Conservation (phyloP, 805 yeast species). For the Kluyveromyces lactis region DNA sequence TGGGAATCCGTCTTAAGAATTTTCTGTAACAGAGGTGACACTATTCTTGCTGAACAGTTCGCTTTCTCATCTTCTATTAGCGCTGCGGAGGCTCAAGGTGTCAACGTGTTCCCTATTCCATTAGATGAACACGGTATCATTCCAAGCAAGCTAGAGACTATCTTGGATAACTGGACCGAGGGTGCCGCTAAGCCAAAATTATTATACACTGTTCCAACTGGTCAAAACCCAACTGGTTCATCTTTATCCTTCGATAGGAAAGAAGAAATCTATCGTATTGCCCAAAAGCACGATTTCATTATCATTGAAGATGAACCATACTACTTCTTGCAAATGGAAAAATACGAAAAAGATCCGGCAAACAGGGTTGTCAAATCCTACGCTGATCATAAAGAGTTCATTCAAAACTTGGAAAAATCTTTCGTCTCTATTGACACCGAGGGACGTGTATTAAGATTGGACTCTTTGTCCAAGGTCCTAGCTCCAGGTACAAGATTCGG, state of each 20-base stretch:
- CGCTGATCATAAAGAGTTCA: slow-evolving; percentile 52
- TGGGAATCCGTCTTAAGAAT: slow-evolving; percentile 81
- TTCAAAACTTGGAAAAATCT: slow-evolving; percentile 62
- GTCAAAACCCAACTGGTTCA: slow-evolving; percentile 97
- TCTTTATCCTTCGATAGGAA: slow-evolving; percentile 74
- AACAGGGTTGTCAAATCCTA: slow-evolving; percentile 26
- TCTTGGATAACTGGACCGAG: slow-evolving; percentile 64
- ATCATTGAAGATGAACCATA: slow-evolving; percentile 96
- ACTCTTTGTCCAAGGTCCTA: slow-evolving; percentile 81
- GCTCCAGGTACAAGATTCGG: slow-evolving; percentile 91
- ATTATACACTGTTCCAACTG: slow-evolving; percentile 87
- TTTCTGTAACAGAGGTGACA: slow-evolving; percentile 69
- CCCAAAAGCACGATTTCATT: slow-evolving; percentile 77
- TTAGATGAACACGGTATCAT: slow-evolving; percentile 74
- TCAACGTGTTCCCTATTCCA: slow-evolving; percentile 60
- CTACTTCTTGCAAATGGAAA: slow-evolving; percentile 90
- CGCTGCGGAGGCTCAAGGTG: slow-evolving; percentile 66
- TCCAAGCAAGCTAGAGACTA: slow-evolving; percentile 56
- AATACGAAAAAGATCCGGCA: slow-evolving; percentile 43
- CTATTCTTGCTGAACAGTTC: slow-evolving; percentile 74
- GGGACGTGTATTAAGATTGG: slow-evolving; percentile 85
- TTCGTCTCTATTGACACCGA: slow-evolving; percentile 70
- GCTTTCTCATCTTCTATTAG: slow-evolving; percentile 81
- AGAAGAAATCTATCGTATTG: slow-evolving; percentile 61
- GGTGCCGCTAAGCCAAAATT: slow-evolving; percentile 66